Percentiles rank a stretch among this genome's conserved stretches.
Conservation (phyloP, 2,329 filamentous ascomycete genomes). For the Westerdykella ornata region DNA sequence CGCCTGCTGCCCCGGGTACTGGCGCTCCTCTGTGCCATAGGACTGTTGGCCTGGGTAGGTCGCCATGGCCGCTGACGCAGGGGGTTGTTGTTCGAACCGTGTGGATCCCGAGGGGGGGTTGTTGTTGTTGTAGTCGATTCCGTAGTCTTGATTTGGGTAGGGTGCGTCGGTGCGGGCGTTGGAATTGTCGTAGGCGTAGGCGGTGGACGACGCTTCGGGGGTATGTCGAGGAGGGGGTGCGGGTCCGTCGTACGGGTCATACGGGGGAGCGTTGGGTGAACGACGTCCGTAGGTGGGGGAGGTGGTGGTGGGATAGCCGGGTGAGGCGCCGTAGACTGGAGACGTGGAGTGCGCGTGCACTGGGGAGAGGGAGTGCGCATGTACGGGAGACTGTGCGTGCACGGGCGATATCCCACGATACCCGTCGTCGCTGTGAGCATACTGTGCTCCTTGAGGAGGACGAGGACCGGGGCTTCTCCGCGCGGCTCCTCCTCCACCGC, state of each 20-base stretch:
- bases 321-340: conserved; percentile 13
- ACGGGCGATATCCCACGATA: conserved; percentile 12
- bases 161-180: no score
- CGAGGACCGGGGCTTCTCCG: conserved; percentile 16
- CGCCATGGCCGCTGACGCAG: neutral
- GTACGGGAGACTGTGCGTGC: conserved; percentile 3
- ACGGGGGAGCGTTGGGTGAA: conserved; percentile 5
- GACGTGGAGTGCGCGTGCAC: conserved; percentile 7
- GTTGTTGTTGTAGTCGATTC: no score
- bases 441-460: conserved; percentile 17
- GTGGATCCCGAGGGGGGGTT: no score
- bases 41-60: conserved; percentile 7
- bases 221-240: neutral
- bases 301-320: conserved; percentile 8
- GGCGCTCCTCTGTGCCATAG: conserved; percentile 3
- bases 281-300: conserved; percentile 5
- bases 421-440: conserved; percentile 12
- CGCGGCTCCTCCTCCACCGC: conserved; percentile 10
- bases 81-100: no score
- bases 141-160: no score
- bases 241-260: neutral
- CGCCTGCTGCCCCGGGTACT: conserved; percentile 9
- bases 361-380: conserved; percentile 8
- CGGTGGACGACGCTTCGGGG: neutral
- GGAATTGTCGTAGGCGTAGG: neutral